These are phyloP conservation scores for Biscutella laevigata DNA, from an alignment of 441 rosid genomes.

Conservation along the genomic window DNA sequence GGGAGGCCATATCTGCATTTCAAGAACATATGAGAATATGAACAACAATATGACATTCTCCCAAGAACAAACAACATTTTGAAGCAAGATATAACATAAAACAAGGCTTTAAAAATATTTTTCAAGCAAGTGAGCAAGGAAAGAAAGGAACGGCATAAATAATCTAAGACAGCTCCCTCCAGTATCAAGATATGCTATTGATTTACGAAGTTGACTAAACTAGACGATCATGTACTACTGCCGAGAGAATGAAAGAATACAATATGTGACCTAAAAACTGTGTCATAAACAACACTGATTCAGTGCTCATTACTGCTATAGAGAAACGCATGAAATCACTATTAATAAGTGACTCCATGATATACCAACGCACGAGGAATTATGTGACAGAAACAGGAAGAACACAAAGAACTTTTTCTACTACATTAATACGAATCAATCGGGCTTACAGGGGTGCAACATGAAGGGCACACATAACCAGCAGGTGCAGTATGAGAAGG, in stretches of 20 bases:
- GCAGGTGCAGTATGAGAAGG: constrained; percentile 96
- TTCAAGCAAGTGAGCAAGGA: background rate
- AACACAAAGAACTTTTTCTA: background rate
- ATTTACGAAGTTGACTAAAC: background rate
- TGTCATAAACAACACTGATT: too few species aligned
- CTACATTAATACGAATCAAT: background rate
- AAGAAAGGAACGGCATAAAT: background rate
- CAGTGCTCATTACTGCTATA: background rate
- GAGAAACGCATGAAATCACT: background rate
- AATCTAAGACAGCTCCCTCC: constrained; percentile 1
- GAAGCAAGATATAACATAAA: constrained; percentile 2
- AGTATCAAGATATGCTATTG: background rate
- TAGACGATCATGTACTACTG: background rate
- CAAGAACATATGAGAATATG: constrained; percentile 11
- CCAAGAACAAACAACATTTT: constrained; percentile 1
- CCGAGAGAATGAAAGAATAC: background rate
- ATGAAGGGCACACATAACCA: constrained; percentile 80
- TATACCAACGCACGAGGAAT: background rate
- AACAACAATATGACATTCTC: constrained; percentile 4
- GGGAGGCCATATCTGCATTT: constrained; percentile 93
- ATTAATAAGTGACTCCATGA: background rate
- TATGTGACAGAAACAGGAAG: background rate
- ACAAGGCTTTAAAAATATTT: background rate
- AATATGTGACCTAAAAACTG: background rate
- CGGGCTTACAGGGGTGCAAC: constrained; percentile 67